Evolutionary conservation across 2,329 filamentous ascomycete species (phyloP).

Genomic region (Fusarium siculi): DNA sequence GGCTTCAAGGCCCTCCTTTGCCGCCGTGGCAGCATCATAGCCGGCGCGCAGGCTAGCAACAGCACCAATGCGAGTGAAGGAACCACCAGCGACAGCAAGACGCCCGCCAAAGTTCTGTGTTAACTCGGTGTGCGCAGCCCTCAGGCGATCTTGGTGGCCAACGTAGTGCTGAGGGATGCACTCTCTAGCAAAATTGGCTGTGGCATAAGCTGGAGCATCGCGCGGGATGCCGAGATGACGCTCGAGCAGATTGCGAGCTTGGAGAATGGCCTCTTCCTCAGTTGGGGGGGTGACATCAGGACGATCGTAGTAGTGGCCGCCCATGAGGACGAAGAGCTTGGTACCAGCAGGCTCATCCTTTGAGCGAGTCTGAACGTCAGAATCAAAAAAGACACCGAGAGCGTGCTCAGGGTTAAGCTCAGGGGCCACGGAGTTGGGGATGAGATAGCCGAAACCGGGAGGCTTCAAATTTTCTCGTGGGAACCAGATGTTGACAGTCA

Average conservation of each 20-base stretch:
- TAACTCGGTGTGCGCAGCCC: slow-evolving; percentile 65
- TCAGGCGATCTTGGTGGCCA: slow-evolving; percentile 76
- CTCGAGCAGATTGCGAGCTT: slow-evolving; percentile 76
- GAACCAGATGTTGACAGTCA: slow-evolving; percentile 93
- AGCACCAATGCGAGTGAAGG: slow-evolving; percentile 64
- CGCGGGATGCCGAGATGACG: slow-evolving; percentile 78
- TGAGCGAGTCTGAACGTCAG: slow-evolving; percentile 62
- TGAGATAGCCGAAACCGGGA: slow-evolving; percentile 89
- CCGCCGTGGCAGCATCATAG: slow-evolving; percentile 45
- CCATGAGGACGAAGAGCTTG: slow-evolving; percentile 93
- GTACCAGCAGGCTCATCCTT: slow-evolving; percentile 72
- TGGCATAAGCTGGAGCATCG: slow-evolving; percentile 68
- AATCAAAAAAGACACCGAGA: slow-evolving; percentile 93
- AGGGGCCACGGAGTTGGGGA: slow-evolving; percentile 77
- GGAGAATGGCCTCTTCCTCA: slow-evolving; percentile 71
- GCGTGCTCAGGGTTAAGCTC: slow-evolving; percentile 83
- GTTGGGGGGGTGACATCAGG: slow-evolving; percentile 59
- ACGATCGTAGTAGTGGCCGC: slow-evolving; percentile 86
- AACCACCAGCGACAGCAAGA: slow-evolving; percentile 71
- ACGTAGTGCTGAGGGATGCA: slow-evolving; percentile 93
- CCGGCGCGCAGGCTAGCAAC: slow-evolving; percentile 61
- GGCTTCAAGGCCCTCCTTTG: slow-evolving; percentile 34
- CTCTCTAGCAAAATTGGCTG: slow-evolving; percentile 68
- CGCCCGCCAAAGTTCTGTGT: slow-evolving; percentile 66
- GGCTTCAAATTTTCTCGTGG: slow-evolving; percentile 69